Conservation (phyloP, 345 rosid species). For the Triadica sebifera region DNA sequence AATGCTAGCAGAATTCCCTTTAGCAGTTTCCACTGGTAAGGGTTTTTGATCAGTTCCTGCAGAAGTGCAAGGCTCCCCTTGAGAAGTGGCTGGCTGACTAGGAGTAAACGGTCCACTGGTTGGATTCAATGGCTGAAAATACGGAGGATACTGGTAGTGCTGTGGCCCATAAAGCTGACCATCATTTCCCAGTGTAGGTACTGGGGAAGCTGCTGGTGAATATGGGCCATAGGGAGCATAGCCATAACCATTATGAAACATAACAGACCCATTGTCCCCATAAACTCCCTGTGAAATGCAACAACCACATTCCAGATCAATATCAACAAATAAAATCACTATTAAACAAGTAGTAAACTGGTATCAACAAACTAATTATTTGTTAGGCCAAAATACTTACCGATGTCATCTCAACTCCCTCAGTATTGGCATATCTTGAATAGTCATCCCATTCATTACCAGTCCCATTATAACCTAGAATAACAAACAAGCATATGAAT, state of each 20-base stretch:
- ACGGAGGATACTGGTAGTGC: conserved; percentile 87
- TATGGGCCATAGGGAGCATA: conserved; percentile 69
- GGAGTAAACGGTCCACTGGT: conserved; percentile 53
- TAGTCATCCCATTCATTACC: conserved; percentile 72
- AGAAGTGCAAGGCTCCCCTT: conserved; percentile 53
- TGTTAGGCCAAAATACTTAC: conserved; percentile 37
- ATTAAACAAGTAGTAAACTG: neutral
- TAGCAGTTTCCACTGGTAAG: conserved; percentile 50
- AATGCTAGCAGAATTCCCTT: conserved; percentile 44
- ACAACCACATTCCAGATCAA: neutral
- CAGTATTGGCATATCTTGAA: conserved; percentile 47
- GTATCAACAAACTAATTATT: neutral
- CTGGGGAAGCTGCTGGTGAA: conserved; percentile 81
- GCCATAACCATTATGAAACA: conserved; percentile 71
- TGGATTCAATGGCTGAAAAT: conserved; percentile 58
- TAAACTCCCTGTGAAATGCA: conserved; percentile 52
- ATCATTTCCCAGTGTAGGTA: conserved; percentile 75
- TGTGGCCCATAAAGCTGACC: conserved; percentile 81
- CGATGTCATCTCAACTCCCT: conserved; percentile 66
- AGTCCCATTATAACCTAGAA: conserved; percentile 51
- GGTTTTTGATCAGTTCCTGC: conserved; percentile 59
- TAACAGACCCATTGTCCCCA: conserved; percentile 73
- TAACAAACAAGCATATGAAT: conserved; percentile 1
- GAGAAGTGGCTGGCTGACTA: conserved; percentile 44
- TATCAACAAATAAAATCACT: neutral